Evolutionary conservation across 305 asterid species (phyloP).

Genomic region (Plantago coronopus): DNA sequence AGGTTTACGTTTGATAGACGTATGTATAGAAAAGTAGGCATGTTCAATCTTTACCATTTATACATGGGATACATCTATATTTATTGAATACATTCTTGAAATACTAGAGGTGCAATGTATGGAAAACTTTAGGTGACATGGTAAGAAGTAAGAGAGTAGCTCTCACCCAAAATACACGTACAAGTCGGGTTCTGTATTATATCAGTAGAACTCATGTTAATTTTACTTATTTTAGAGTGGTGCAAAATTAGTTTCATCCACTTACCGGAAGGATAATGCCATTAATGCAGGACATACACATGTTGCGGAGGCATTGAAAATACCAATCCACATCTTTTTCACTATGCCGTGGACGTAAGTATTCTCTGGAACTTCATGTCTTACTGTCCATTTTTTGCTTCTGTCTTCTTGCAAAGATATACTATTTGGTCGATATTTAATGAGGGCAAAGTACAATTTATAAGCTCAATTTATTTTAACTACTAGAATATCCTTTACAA

Average conservation of each 20-base stretch:
- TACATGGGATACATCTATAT: too few relatives aligned
- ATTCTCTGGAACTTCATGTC: constrained; percentile 23
- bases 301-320: constrained; percentile 68
- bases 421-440: not conserved
- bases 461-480: not conserved
- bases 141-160: not conserved
- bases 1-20: too few relatives aligned
- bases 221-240: too few relatives aligned
- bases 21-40: too few relatives aligned
- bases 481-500: not conserved
- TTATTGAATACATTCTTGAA: too few relatives aligned
- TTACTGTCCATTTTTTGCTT: constrained; percentile 16
- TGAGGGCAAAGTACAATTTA: not conserved
- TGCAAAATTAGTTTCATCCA: constrained; percentile 9
- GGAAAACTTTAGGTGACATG: not conserved
- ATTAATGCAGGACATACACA: constrained; percentile 81
- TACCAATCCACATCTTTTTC: constrained; percentile 76
- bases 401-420: constrained; percentile 11
- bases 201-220: too few relatives aligned
- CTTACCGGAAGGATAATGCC: constrained; percentile 28
- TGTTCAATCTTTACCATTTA: too few relatives aligned
- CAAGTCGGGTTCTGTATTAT: too few relatives aligned
- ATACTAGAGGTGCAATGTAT: too few relatives aligned
- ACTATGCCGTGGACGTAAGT: constrained; percentile 97
- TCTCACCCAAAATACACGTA: not conserved